phyloP scores from a whole-genome alignment of 495 filamentous ascomycete genomes.

The Penicillium psychrofluorescens region DNA sequence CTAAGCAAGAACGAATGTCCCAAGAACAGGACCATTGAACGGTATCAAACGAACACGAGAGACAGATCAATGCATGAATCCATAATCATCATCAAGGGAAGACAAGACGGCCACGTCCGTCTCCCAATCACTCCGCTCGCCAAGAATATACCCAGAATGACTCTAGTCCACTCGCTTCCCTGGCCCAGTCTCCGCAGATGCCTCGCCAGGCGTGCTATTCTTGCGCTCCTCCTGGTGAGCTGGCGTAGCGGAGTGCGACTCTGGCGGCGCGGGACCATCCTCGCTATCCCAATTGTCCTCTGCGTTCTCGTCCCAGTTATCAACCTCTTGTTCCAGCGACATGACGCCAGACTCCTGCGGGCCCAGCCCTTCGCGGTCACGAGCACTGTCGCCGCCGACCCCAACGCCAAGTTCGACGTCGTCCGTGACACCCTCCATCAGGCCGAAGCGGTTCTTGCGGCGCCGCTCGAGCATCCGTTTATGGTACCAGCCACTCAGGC shows the following conservation, averaged over 20 bases:
- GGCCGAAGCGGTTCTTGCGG: conserved; percentile 63
- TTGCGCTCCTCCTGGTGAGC: conserved; percentile 11
- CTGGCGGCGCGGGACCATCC: conserved; percentile 27
- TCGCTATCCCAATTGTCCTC: conserved; percentile 67
- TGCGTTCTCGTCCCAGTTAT: conserved; percentile 79
- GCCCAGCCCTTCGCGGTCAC: conserved; percentile 48
- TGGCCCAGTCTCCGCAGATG: neutral
- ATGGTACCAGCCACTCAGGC: conserved; percentile 83
- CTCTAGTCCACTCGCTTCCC: conserved; percentile 16
- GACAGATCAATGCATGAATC: conserved; percentile 10
- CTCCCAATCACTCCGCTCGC: neutral
- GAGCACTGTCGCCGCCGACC: conserved; percentile 35
- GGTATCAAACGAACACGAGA: conserved; percentile 14
- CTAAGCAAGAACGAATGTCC: neutral
- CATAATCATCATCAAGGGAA: conserved; percentile 9
- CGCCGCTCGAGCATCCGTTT: conserved; percentile 90
- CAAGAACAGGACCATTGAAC: conserved; percentile 4
- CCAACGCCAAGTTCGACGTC: conserved; percentile 50
- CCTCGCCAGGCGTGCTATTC: neutral
- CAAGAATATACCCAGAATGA: neutral
- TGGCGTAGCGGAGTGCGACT: conserved; percentile 10
- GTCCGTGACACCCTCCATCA: conserved; percentile 47
- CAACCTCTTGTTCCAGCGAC: conserved; percentile 64
- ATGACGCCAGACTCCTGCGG: conserved; percentile 49
- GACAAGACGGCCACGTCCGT: neutral